These are phyloP conservation scores for Solanum ossicruentum DNA, from an alignment of 257 asterid genomes.

Conservation along the genomic window DNA sequence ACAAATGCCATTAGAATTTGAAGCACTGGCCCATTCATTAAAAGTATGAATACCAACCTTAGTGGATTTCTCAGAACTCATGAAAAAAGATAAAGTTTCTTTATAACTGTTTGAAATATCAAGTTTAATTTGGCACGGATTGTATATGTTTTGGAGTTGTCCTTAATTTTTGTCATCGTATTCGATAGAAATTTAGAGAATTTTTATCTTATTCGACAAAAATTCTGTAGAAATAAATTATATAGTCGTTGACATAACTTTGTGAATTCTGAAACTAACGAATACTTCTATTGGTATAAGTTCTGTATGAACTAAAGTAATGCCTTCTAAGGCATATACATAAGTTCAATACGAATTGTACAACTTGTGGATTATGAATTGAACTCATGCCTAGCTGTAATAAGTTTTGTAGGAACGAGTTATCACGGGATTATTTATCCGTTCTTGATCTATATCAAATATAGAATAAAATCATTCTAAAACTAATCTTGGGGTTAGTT, in stretches of 20 bases:
- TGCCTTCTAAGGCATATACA: background rate
- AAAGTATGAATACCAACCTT: background rate
- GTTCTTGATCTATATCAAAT: too few species aligned
- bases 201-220: background rate
- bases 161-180: background rate
- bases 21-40: background rate
- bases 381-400: background rate
- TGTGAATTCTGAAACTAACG: background rate
- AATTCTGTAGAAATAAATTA: background rate
- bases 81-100: background rate
- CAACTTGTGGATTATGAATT: background rate
- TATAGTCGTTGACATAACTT: background rate
- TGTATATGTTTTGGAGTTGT: background rate
- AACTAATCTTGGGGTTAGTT: too few species aligned
- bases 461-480: too few species aligned
- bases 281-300: background rate
- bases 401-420: background rate
- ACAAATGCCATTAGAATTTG: background rate
- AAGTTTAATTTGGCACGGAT: background rate
- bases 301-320: background rate
- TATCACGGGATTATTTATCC: too few species aligned
- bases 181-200: background rate
- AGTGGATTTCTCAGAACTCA: background rate
- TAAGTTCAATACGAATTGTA: background rate
- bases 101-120: background rate